Percentiles rank a stretch among this genome's conserved stretches.
These are phyloP conservation scores for Lachnellula occidentalis DNA, from an alignment of 2,329 filamentous ascomycete species.

Conservation along the genomic window DNA sequence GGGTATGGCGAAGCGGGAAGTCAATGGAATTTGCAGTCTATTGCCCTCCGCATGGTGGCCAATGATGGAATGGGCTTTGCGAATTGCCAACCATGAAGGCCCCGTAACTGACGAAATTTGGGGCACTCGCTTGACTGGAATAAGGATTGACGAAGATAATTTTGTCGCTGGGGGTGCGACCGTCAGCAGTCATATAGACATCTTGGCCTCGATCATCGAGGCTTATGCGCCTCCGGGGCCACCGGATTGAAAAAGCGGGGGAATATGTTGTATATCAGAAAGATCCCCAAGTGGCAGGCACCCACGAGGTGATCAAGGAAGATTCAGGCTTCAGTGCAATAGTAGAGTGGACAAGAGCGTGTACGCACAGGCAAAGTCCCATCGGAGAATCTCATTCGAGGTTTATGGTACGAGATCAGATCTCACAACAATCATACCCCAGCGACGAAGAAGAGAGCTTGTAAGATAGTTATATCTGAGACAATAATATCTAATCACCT, in stretches of 20 bases:
- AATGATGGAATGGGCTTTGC: constrained; percentile 30
- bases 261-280: background rate
- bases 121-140: constrained; percentile 15
- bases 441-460: no score
- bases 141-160: constrained; percentile 11
- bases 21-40: constrained; percentile 45
- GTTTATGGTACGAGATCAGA: background rate
- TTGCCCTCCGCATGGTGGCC: constrained; percentile 28
- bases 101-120: constrained; percentile 26
- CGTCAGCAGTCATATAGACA: constrained; percentile 23
- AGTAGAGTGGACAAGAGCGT: background rate
- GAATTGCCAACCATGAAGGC: constrained; percentile 27
- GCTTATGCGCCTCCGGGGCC: constrained; percentile 15
- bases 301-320: background rate
- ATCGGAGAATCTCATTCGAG: background rate
- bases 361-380: background rate
- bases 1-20: constrained; percentile 59
- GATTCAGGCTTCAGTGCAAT: background rate
- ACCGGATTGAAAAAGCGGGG: constrained; percentile 16
- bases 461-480: no score
- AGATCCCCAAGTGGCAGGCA: background rate
- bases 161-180: constrained; percentile 1
- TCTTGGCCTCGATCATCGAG: constrained; percentile 23
- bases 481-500: no score
- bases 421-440: background rate